Evolutionary conservation across 202 grass and related monocot genomes (phyloP).

Genomic region (Saccharum hybrid): DNA sequence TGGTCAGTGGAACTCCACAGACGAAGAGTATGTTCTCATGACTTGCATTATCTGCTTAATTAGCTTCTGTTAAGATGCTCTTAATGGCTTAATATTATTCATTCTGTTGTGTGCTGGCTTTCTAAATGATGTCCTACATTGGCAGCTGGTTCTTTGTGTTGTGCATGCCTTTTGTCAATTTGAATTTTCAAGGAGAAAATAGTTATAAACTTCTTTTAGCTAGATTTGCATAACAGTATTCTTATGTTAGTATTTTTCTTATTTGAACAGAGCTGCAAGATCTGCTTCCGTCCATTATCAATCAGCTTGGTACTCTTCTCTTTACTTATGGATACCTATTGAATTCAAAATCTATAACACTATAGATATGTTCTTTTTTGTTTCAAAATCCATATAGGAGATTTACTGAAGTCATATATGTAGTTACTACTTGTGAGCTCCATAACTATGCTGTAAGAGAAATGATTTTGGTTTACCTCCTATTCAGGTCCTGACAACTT

Average conservation of each 20-base stretch:
- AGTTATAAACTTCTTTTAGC: background rate
- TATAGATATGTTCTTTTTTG: background rate
- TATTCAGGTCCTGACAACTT: constrained; percentile 88
- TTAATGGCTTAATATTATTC: background rate
- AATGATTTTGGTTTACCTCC: constrained; percentile 5
- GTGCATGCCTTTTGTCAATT: background rate
- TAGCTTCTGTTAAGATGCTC: background rate
- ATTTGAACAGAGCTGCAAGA: constrained; percentile 83
- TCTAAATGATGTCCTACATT: background rate
- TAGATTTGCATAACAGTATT: constrained; percentile 16
- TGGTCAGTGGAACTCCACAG: constrained; percentile 95
- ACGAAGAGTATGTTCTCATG: constrained; percentile 73
- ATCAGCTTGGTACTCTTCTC: constrained; percentile 82
- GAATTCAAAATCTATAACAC: background rate
- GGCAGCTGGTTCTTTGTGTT: background rate
- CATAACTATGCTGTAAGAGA: background rate
- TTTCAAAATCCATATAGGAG: background rate
- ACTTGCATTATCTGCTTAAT: background rate
- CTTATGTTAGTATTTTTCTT: background rate
- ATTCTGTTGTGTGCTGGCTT: background rate
- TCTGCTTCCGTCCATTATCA: constrained; percentile 92
- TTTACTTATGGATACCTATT: constrained; percentile 1
- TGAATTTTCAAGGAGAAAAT: background rate
- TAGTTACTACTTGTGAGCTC: background rate
- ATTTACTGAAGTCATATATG: constrained; percentile 14